Percentiles rank a stretch among this genome's conserved stretches.
phyloP scores from a whole-genome alignment of 306 rosid genomes.

The Alnus rubra region DNA sequence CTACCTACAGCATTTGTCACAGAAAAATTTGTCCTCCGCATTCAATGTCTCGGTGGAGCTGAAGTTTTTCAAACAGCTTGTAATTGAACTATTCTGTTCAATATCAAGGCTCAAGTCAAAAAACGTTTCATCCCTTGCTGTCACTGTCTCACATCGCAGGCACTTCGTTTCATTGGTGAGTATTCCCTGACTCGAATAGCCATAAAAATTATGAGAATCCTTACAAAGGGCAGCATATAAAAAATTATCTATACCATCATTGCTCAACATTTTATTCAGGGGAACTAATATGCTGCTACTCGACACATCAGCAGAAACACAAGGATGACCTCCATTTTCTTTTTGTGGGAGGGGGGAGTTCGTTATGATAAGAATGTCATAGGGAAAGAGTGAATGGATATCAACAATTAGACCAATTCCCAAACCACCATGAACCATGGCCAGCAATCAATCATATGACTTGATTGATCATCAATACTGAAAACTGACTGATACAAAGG shows the following conservation, averaged over 20 bases:
- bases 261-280: neutral
- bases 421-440: neutral
- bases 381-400: neutral
- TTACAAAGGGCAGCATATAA: neutral
- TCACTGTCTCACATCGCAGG: slow-evolving; percentile 96
- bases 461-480: slow-evolving; percentile 21
- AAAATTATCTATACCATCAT: neutral
- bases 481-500: slow-evolving; percentile 12
- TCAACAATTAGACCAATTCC: neutral
- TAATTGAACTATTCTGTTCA: slow-evolving; percentile 98
- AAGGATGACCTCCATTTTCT: neutral
- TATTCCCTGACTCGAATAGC: slow-evolving; percentile 70
- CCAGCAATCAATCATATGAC: slow-evolving; percentile 13
- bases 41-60: slow-evolving; percentile 97
- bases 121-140: slow-evolving; percentile 98
- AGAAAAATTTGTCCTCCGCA: slow-evolving; percentile 97
- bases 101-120: slow-evolving; percentile 97
- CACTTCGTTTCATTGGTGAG: slow-evolving; percentile 99
- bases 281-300: neutral
- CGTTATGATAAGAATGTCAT: neutral
- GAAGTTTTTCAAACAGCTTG: slow-evolving; percentile 98
- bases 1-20: slow-evolving; percentile 99
- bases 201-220: slow-evolving; percentile 44
- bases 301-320: neutral
- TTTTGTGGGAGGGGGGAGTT: neutral